Percentiles rank a stretch among this genome's conserved stretches.
Conservation (phyloP, 2,329 filamentous ascomycete species). For the Talaromyces sp. region DNA sequence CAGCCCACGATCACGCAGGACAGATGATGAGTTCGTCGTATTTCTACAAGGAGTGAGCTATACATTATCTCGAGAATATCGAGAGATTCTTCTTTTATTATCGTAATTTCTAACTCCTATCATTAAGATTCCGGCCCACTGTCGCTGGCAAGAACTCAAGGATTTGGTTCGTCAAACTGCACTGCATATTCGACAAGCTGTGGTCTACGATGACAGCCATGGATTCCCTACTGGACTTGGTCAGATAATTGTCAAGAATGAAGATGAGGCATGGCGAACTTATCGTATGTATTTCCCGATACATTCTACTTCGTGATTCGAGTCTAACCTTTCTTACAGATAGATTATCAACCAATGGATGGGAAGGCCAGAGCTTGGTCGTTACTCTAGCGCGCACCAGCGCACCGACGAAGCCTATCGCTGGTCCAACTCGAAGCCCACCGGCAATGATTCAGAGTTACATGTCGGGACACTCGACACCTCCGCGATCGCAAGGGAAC, state of each 20-base stretch:
- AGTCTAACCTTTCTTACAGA: constrained; percentile 34
- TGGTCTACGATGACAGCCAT: constrained; percentile 48
- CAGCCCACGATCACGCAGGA: constrained; percentile 31
- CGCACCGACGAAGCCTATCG: constrained; percentile 45
- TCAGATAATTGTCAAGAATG: constrained; percentile 50
- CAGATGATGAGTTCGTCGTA: constrained; percentile 49
- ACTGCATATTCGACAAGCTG: constrained; percentile 47
- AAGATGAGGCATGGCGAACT: constrained; percentile 48
- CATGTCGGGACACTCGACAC: constrained; percentile 36
- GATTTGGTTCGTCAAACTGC: constrained; percentile 49
- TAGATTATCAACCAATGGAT: constrained; percentile 45
- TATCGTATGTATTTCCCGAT: constrained; percentile 40
- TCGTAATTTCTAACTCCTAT: constrained; percentile 8
- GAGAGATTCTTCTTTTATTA: background rate
- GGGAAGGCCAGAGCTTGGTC: constrained; percentile 47
- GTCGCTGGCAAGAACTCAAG: constrained; percentile 50
- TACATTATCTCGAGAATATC: background rate
- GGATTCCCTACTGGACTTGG: constrained; percentile 47
- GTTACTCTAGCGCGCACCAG: constrained; percentile 46
- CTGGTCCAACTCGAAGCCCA: constrained; percentile 46
- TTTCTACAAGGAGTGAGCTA: constrained; percentile 46
- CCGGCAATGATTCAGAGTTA: constrained; percentile 31
- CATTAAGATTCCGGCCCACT: constrained; percentile 44
- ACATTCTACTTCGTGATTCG: background rate
- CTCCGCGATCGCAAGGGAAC: constrained; percentile 32